phyloP scores from a whole-genome alignment of 164 flowering plant species.

The Santalum album region DNA sequence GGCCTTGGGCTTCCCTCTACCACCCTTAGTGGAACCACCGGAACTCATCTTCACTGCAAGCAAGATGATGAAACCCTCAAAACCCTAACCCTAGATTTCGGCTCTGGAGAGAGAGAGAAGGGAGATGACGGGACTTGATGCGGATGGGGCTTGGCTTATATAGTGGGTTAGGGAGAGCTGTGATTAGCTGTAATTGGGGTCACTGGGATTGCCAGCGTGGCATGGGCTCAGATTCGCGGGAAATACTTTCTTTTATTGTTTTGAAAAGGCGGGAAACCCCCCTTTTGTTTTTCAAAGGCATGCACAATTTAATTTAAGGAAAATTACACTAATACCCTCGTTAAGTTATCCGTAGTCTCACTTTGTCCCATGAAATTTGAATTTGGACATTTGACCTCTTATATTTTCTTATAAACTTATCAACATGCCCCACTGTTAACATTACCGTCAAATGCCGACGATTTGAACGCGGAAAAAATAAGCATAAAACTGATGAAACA shows the following conservation, averaged over 20 bases:
- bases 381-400: too few species aligned
- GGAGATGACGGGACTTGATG: not conserved
- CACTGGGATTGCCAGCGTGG: conserved; percentile 34
- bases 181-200: conserved; percentile 18
- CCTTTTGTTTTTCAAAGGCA: too few species aligned
- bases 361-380: too few species aligned
- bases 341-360: too few species aligned
- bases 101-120: not conserved
- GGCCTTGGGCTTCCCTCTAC: conserved; percentile 41
- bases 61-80: not conserved
- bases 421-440: too few species aligned
- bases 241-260: not conserved
- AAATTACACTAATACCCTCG: too few species aligned
- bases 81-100: conserved; percentile 15
- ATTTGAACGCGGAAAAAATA: too few species aligned
- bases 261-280: too few species aligned
- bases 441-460: too few species aligned
- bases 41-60: conserved; percentile 22
- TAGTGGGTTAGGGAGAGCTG: not conserved
- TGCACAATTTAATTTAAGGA: too few species aligned
- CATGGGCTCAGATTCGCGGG: not conserved
- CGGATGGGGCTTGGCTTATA: conserved; percentile 4
- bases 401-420: too few species aligned
- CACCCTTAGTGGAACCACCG: conserved; percentile 27
- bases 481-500: too few species aligned